Evolutionary conservation across 257 asterid genomes (phyloP).

Genomic region (Fraxinus cuspidata): DNA sequence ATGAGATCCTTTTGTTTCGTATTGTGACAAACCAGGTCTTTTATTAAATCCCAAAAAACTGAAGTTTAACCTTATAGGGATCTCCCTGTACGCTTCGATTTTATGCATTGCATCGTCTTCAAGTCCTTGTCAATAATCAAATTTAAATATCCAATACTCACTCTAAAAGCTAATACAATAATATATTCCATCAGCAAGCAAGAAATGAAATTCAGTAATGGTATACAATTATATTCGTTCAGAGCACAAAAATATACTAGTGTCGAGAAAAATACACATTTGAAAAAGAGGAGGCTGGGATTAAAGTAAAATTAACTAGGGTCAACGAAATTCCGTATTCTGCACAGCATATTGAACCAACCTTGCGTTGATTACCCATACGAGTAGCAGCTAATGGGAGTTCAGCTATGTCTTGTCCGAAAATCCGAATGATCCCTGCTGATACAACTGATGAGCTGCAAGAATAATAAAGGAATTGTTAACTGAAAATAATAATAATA

Average conservation of each 20-base stretch:
- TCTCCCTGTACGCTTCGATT: no score
- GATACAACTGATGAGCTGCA: constrained; percentile 58
- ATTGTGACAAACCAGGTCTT: not conserved
- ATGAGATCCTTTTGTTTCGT: not conserved
- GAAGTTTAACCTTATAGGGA: no score
- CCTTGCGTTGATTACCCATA: constrained; percentile 47
- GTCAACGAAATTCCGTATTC: not conserved
- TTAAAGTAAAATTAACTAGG: not conserved
- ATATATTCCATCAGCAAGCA: not conserved
- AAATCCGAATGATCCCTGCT: constrained; percentile 51
- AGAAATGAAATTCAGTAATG: not conserved
- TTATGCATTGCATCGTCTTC: no score
- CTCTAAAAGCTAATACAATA: not conserved
- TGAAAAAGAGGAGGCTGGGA: not conserved
- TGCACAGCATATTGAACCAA: constrained; percentile 19
- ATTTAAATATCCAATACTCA: no score
- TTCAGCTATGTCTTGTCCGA: constrained; percentile 55
- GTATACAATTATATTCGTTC: not conserved
- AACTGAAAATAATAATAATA: not conserved
- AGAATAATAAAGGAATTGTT: constrained; percentile 18
- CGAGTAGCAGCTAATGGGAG: constrained; percentile 56
- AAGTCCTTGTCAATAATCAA: no score
- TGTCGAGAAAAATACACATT: not conserved
- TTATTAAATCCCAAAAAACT: no score
- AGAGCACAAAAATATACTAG: not conserved